These are phyloP conservation scores for Vishniacozyma victoriae DNA, from an alignment of 768 basidiomycete genomes.

Conservation along the genomic window DNA sequence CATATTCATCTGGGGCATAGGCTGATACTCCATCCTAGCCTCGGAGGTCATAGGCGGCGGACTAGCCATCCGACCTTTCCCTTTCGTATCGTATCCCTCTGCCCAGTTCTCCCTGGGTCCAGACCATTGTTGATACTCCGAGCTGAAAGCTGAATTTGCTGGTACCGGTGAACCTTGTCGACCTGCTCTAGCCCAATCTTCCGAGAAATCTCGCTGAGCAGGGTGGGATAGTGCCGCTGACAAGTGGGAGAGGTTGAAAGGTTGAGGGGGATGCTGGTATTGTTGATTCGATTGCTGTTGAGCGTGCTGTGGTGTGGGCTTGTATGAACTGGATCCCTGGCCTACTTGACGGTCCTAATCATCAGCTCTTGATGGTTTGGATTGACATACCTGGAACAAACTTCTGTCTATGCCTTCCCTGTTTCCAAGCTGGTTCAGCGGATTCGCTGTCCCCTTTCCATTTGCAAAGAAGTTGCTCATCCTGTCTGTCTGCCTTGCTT, in stretches of 20 bases:
- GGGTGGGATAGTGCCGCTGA: conserved; percentile 20
- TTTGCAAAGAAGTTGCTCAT: too few species aligned
- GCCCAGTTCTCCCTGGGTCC: conserved; percentile 6
- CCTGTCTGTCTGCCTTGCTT: too few species aligned
- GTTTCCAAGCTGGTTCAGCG: conserved; percentile 80
- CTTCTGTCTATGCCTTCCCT: conserved; percentile 83
- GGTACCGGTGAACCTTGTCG: conserved; percentile 12
- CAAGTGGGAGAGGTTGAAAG: conserved; percentile 34
- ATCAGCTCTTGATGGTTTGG: too few species aligned
- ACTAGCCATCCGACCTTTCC: conserved; percentile 1
- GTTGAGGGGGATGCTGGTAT: too few species aligned
- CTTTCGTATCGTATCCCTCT: not conserved
- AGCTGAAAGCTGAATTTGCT: not conserved
- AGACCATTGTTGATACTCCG: not conserved
- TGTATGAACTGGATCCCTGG: too few species aligned
- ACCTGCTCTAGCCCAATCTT: conserved; percentile 29
- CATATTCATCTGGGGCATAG: not conserved
- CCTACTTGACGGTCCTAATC: too few species aligned
- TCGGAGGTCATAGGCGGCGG: conserved; percentile 1
- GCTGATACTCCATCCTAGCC: not conserved
- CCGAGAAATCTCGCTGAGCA: conserved; percentile 20
- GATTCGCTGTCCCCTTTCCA: too few species aligned
- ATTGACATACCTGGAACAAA: conserved; percentile 83
- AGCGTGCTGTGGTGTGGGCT: too few species aligned
- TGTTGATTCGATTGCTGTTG: too few species aligned